Conservation (phyloP, 345 rosid species). For the Rubroshorea leprosula region DNA sequence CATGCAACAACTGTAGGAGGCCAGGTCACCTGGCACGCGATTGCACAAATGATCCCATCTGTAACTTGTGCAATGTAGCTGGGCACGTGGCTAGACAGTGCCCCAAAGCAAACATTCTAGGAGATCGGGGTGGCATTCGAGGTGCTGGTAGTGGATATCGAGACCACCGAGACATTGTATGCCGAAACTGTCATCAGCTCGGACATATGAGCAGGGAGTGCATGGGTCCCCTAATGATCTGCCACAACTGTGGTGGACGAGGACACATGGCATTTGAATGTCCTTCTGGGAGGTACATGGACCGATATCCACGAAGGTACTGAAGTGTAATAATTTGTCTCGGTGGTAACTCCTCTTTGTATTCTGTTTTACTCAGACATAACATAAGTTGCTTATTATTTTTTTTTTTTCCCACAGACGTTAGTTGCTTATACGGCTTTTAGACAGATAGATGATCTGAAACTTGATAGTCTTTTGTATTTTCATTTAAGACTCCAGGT, state of each 20-base stretch:
- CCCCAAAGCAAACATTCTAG: slow-evolving; percentile 50
- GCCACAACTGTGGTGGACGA: slow-evolving; percentile 91
- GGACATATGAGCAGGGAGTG: slow-evolving; percentile 86
- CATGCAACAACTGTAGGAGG: slow-evolving; percentile 93
- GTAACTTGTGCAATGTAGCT: slow-evolving; percentile 69
- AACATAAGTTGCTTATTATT: background rate
- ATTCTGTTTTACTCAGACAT: background rate
- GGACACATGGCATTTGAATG: slow-evolving; percentile 89
- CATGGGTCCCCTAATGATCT: slow-evolving; percentile 67
- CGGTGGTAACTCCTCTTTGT: background rate
- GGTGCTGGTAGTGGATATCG: slow-evolving; percentile 34
- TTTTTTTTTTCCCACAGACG: too few species aligned
- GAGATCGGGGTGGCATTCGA: slow-evolving; percentile 36
- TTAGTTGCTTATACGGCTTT: too few species aligned
- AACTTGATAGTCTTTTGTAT: too few species aligned
- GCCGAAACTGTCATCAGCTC: slow-evolving; percentile 70
- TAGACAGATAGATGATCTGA: too few species aligned
- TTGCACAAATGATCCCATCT: slow-evolving; percentile 72
- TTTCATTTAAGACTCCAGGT: too few species aligned
- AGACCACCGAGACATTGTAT: slow-evolving; percentile 61
- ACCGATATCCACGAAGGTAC: slow-evolving; percentile 74
- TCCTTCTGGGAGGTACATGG: slow-evolving; percentile 78
- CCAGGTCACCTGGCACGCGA: slow-evolving; percentile 93
- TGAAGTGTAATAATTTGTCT: slow-evolving; percentile 18
- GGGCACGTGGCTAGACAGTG: slow-evolving; percentile 87